A percentile compares a stretch with the other conserved stretches of the same genome.
Evolutionary conservation across 2,329 filamentous ascomycete species (phyloP).

Genomic region (Claviceps monticola): DNA sequence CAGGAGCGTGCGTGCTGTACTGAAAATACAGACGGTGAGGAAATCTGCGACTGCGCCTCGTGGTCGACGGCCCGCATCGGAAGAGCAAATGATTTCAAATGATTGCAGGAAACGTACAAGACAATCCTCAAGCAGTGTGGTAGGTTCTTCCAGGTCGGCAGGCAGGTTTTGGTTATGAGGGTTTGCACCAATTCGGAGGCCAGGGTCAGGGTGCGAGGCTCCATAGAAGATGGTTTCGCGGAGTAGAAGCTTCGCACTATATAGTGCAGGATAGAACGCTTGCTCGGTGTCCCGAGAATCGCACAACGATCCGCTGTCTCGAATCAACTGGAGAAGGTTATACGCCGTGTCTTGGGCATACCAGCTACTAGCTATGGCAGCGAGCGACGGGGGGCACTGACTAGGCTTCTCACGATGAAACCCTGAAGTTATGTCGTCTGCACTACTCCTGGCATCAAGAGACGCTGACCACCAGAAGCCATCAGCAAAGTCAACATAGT

Average conservation of each 20-base stretch:
- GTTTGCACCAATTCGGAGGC: conserved; percentile 21
- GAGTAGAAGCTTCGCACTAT: conserved; percentile 40
- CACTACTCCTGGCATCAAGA: conserved; percentile 19
- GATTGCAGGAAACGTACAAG: conserved; percentile 38
- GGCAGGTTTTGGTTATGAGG: conserved; percentile 11
- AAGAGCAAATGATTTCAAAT: conserved; percentile 27
- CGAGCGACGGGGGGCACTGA: conserved; percentile 34
- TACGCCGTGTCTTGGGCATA: conserved; percentile 35
- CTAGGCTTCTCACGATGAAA: conserved; percentile 20
- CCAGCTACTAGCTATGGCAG: conserved; percentile 36
- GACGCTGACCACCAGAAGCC: conserved; percentile 45
- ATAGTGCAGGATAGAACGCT: conserved; percentile 34
- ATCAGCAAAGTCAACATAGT: conserved; percentile 38
- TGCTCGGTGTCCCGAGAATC: conserved; percentile 34
- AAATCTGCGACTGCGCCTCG: conserved; percentile 38
- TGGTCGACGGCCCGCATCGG: conserved; percentile 24
- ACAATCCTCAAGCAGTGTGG: conserved; percentile 34
- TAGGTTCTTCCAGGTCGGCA: conserved; percentile 32
- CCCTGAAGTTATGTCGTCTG: conserved; percentile 8
- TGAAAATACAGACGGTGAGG: conserved; percentile 44
- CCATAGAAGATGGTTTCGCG: conserved; percentile 42
- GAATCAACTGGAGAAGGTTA: conserved; percentile 38
- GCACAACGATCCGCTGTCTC: conserved; percentile 35
- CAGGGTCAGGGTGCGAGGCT: conserved; percentile 33
- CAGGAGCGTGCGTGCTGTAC: conserved; percentile 37